Evolutionary conservation across 495 filamentous ascomycete genomes (phyloP).

Genomic region (Recurvomyces mirabilis): DNA sequence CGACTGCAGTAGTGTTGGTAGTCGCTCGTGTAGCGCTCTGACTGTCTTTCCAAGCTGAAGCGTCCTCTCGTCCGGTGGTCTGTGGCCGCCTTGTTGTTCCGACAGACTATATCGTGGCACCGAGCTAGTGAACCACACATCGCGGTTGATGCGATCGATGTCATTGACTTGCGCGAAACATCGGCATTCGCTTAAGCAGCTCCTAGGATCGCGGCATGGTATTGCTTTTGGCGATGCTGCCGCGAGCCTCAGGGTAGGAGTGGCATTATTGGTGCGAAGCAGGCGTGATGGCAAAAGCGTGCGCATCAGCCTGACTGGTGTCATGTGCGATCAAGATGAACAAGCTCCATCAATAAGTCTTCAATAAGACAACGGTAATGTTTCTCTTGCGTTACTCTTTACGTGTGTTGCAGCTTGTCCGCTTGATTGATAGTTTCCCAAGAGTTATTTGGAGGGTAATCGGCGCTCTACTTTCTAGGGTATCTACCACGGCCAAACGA

Average conservation of each 20-base stretch:
- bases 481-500: too few relatives aligned
- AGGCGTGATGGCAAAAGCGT: conserved; percentile 26
- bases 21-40: conserved; percentile 69
- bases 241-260: conserved; percentile 3
- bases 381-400: too few relatives aligned
- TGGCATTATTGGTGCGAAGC: conserved; percentile 13
- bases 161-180: conserved; percentile 24
- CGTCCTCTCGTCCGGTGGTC: conserved; percentile 62
- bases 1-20: conserved; percentile 76
- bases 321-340: conserved; percentile 14
- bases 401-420: too few relatives aligned
- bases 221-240: conserved; percentile 7
- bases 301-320: conserved; percentile 29
- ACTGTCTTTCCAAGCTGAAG: conserved; percentile 86
- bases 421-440: too few relatives aligned
- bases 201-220: conserved; percentile 1
- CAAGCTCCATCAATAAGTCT: background rate
- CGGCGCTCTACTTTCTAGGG: too few relatives aligned
- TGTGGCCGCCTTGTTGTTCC: conserved; percentile 18
- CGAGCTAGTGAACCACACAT: conserved; percentile 29
- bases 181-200: conserved; percentile 10
- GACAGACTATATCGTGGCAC: conserved; percentile 2
- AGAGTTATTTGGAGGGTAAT: too few relatives aligned
- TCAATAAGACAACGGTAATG: conserved; percentile 2
- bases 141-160: conserved; percentile 16